Evolutionary conservation across 768 basidiomycete species (phyloP).

Genomic region (Leccinellum luteum): DNA sequence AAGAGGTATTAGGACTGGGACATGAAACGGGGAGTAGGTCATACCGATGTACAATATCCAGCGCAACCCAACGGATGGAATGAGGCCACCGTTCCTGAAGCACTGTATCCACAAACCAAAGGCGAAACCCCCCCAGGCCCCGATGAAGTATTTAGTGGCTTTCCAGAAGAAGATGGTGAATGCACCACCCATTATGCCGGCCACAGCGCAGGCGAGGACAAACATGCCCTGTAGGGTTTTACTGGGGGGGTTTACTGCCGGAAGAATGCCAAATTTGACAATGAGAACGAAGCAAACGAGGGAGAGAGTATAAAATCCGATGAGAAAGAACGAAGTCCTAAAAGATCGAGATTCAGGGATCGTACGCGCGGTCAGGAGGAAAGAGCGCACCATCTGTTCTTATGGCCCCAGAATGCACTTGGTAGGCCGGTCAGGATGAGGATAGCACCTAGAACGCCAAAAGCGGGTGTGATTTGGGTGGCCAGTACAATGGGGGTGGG

Average conservation of each 20-base stretch:
- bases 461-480: conserved; percentile 81
- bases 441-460: conserved; percentile 83
- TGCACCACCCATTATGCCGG: conserved; percentile 81
- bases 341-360: conserved; percentile 14
- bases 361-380: neutral
- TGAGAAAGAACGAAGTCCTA: conserved; percentile 93
- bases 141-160: conserved; percentile 75
- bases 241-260: conserved; percentile 78
- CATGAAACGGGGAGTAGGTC: conserved; percentile 19
- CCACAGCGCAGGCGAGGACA: conserved; percentile 75
- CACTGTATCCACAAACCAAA: conserved; percentile 86
- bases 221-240: conserved; percentile 85
- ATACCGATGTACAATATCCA: conserved; percentile 90
- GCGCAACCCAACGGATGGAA: conserved; percentile 70
- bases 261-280: conserved; percentile 81
- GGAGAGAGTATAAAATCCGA: conserved; percentile 86
- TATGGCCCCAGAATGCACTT: conserved; percentile 89
- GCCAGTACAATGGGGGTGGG: conserved; percentile 41
- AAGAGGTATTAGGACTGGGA: conserved; percentile 14
- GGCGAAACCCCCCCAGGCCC: conserved; percentile 68
- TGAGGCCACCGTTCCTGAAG: conserved; percentile 78
- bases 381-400: conserved; percentile 80
- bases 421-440: conserved; percentile 89
- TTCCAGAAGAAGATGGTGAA: conserved; percentile 93
- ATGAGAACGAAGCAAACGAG: conserved; percentile 87